Evolutionary conservation across 2,329 filamentous ascomycete genomes (phyloP).

Genomic region (Cladosporium austrohemisphaericum): DNA sequence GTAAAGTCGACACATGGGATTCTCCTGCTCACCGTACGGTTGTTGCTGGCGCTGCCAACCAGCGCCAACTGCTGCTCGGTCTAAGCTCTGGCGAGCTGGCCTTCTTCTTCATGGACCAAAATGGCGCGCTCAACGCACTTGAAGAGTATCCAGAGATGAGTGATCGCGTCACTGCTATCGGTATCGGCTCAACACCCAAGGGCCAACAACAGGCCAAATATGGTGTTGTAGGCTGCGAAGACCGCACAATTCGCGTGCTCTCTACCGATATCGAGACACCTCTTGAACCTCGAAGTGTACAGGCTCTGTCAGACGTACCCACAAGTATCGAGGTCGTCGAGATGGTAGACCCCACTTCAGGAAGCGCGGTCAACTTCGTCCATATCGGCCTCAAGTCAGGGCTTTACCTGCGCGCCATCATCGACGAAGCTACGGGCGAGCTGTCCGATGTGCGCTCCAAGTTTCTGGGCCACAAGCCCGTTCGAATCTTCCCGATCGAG

Average conservation of each 20-base stretch:
- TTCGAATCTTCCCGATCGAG: slow-evolving; percentile 86
- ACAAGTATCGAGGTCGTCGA: slow-evolving; percentile 86
- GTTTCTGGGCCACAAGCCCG: slow-evolving; percentile 86
- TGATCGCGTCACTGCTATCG: slow-evolving; percentile 91
- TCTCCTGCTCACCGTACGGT: slow-evolving; percentile 92
- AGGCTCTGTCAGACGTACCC: slow-evolving; percentile 85
- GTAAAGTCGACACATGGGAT: slow-evolving; percentile 86
- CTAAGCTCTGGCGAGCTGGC: slow-evolving; percentile 95
- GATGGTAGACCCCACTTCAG: slow-evolving; percentile 90
- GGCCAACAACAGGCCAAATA: slow-evolving; percentile 86
- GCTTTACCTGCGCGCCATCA: slow-evolving; percentile 88
- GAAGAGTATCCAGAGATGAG: slow-evolving; percentile 92
- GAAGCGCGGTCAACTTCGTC: slow-evolving; percentile 83
- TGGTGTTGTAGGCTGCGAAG: slow-evolving; percentile 92
- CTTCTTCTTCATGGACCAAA: slow-evolving; percentile 95
- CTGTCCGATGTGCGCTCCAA: slow-evolving; percentile 91
- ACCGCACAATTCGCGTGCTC: slow-evolving; percentile 83
- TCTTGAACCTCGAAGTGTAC: slow-evolving; percentile 88
- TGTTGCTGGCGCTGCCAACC: slow-evolving; percentile 88
- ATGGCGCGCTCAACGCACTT: slow-evolving; percentile 72
- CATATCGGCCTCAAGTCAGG: slow-evolving; percentile 96
- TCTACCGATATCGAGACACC: slow-evolving; percentile 62
- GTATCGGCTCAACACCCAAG: slow-evolving; percentile 86
- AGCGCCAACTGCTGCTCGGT: slow-evolving; percentile 87
- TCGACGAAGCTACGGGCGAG: slow-evolving; percentile 94